phyloP scores from a whole-genome alignment of 108 stramenopile genomes.

The Bacterosira constricta region DNA sequence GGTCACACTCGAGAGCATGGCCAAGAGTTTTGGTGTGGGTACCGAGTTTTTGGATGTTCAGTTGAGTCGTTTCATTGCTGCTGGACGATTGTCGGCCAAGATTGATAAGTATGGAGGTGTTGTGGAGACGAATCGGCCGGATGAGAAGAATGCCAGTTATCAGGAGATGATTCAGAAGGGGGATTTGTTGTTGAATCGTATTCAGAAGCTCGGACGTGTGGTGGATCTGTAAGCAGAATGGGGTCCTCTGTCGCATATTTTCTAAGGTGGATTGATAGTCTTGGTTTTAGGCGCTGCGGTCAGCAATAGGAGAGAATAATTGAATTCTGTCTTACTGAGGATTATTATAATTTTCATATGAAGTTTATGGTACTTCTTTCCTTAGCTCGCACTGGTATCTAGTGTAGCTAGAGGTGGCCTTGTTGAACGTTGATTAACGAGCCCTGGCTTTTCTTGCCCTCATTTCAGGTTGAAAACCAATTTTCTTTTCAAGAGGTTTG shows the following conservation, averaged over 20 bases:
- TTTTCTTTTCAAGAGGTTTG: no score
- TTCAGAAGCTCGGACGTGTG: constrained; percentile 95
- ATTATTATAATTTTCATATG: no score
- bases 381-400: no score
- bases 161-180: constrained; percentile 96
- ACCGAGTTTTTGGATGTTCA: constrained; percentile 91
- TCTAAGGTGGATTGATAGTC: not conserved
- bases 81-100: constrained; percentile 93
- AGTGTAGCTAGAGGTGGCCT: no score
- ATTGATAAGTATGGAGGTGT: constrained; percentile 98
- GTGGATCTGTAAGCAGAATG: constrained; percentile 93
- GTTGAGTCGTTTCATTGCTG: constrained; percentile 96
- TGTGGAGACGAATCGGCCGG: constrained; percentile 95
- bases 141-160: constrained; percentile 97
- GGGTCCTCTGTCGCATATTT: no score
- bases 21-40: constrained; percentile 92
- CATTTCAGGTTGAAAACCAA: no score
- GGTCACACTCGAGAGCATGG: constrained; percentile 94
- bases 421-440: no score
- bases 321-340: no score
- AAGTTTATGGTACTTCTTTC: no score
- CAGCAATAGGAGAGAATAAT: no score
- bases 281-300: not conserved
- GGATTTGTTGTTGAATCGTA: constrained; percentile 94
- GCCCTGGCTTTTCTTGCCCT: no score